These are phyloP conservation scores for Russula griseocarnosa DNA, from an alignment of 768 basidiomycete genomes.

Conservation along the genomic window DNA sequence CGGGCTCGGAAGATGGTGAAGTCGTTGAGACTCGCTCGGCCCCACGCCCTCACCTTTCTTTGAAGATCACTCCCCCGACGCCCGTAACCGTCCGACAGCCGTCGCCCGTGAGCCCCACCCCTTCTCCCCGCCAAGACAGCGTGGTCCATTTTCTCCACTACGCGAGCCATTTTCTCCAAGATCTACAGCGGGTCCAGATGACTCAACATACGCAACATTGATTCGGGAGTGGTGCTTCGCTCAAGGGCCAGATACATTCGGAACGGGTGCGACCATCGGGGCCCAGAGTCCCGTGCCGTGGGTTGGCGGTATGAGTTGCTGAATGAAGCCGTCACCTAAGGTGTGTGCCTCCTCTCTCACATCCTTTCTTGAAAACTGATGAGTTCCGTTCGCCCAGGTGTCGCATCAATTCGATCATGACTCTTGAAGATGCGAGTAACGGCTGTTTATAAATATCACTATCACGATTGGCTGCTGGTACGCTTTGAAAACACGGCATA, in stretches of 20 bases:
- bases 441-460: constrained; percentile 22
- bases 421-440: constrained; percentile 2
- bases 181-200: constrained; percentile 7
- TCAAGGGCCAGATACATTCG: constrained; percentile 24
- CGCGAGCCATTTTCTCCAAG: constrained; percentile 17
- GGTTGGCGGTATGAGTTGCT: constrained; percentile 23
- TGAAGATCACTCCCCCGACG: constrained; percentile 18
- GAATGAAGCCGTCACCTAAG: neutral
- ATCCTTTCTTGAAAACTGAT: neutral
- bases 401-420: neutral
- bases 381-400: neutral
- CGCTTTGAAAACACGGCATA: neutral
- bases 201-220: constrained; percentile 25
- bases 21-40: constrained; percentile 6
- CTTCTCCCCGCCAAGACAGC: constrained; percentile 22
- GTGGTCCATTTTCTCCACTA: constrained; percentile 18
- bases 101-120: constrained; percentile 15
- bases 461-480: constrained; percentile 6
- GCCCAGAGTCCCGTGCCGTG: constrained; percentile 23
- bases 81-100: constrained; percentile 9
- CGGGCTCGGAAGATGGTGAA: constrained; percentile 25
- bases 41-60: constrained; percentile 21
- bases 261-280: constrained; percentile 7
- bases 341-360: neutral
- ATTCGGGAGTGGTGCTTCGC: constrained; percentile 30